Evolutionary conservation across 78 protist species (phyloP).

Genomic region (Dictyostelium purpureum): DNA sequence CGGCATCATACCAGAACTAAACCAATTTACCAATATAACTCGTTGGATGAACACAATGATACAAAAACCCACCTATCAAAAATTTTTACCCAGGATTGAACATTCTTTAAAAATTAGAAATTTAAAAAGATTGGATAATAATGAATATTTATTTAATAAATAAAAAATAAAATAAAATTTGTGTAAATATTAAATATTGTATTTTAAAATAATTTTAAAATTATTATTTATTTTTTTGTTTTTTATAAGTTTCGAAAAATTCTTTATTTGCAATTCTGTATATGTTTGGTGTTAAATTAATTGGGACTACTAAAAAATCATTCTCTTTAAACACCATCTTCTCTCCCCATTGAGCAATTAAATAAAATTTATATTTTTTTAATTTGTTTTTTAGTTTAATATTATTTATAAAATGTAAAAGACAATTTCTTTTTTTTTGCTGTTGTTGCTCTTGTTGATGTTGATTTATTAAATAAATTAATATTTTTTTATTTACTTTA

Average conservation of each 20-base stretch:
- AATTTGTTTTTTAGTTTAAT: too few species aligned
- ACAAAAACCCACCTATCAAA: neutral
- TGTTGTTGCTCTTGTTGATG: neutral
- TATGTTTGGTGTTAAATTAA: neutral
- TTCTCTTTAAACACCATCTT: neutral
- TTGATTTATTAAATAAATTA: neutral
- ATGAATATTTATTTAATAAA: neutral
- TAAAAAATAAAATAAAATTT: neutral
- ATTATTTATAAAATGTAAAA: too few species aligned
- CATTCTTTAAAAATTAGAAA: slow-evolving; percentile 6
- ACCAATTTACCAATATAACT: neutral
- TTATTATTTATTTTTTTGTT: too few species aligned
- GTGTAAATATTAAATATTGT: too few species aligned
- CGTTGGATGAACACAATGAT: slow-evolving; percentile 1
- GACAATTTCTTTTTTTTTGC: neutral
- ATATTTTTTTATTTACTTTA: neutral
- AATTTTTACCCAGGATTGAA: neutral
- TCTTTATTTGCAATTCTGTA: slow-evolving; percentile 3
- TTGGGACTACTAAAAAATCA: neutral
- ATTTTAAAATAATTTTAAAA: too few species aligned
- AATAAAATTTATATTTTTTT: neutral
- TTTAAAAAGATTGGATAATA: slow-evolving; percentile 10
- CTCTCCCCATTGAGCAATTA: neutral
- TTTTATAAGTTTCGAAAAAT: neutral
- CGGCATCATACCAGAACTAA: neutral